These are phyloP conservation scores for Aureoboletus auriporus DNA, from an alignment of 768 basidiomycete genomes.

Conservation along the genomic window DNA sequence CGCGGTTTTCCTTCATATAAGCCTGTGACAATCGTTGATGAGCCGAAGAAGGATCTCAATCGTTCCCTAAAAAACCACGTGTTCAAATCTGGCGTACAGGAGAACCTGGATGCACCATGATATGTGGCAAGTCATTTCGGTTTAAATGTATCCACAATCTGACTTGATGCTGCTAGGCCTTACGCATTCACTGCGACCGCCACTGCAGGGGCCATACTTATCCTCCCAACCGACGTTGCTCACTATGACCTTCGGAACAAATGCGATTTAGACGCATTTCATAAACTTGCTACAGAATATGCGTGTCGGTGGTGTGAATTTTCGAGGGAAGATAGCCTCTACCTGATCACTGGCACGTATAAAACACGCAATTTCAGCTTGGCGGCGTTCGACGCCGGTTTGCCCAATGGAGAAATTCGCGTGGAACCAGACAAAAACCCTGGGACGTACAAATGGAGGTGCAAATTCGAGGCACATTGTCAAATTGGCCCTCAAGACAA, in stretches of 20 bases:
- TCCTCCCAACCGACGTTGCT: constrained; percentile 1
- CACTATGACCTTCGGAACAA: not conserved
- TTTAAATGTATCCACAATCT: not conserved
- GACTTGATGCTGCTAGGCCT: not conserved
- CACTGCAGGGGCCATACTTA: constrained; percentile 2
- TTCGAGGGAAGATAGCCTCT: not conserved
- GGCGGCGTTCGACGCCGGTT: not conserved
- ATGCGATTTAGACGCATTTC: not conserved
- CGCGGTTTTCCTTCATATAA: too few species aligned
- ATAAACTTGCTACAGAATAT: not conserved
- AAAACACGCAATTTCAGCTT: not conserved
- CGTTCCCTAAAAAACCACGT: not conserved
- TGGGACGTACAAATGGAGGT: not conserved
- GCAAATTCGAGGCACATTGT: not conserved
- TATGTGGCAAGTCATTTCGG: not conserved
- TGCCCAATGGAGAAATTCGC: not conserved
- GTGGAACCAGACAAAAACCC: too few species aligned
- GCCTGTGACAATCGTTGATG: too few species aligned
- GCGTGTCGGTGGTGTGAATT: constrained; percentile 1
- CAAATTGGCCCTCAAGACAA: not conserved
- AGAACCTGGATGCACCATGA: not conserved
- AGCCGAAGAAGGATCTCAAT: too few species aligned
- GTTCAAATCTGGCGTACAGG: not conserved
- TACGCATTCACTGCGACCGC: not conserved
- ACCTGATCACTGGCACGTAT: constrained; percentile 6